These are phyloP conservation scores for Gardenia jasminoides DNA, from an alignment of 257 asterid genomes.

Conservation along the genomic window DNA sequence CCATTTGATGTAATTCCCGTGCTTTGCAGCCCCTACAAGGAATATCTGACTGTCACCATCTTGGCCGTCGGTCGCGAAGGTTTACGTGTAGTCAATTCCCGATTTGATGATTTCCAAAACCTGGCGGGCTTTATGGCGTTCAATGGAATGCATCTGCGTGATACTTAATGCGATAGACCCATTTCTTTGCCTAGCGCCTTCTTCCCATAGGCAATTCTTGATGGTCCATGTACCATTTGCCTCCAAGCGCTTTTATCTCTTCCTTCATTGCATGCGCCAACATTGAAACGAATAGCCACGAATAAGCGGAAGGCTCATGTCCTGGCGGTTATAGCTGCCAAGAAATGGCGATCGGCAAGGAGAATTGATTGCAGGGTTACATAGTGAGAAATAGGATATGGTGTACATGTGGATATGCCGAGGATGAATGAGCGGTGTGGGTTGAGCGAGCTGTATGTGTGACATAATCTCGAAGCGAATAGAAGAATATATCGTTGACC, in stretches of 20 bases:
- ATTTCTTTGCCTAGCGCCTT: neutral
- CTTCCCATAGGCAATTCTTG: neutral
- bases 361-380: neutral
- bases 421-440: neutral
- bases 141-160: neutral
- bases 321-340: neutral
- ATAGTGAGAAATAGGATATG: neutral
- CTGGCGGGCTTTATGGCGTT: neutral
- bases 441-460: neutral
- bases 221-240: slow-evolving; percentile 3
- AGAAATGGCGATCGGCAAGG: neutral
- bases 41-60: neutral
- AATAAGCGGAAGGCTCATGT: neutral
- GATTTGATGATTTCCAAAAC: neutral
- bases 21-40: neutral
- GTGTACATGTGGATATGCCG: neutral
- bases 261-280: neutral
- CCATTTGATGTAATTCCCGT: neutral
- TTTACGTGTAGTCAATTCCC: slow-evolving; percentile 2
- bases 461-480: neutral
- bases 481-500: neutral
- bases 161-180: slow-evolving; percentile 2
- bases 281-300: neutral
- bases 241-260: neutral
- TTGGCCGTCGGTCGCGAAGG: neutral